Evolutionary conservation across 139 green algal species (phyloP).

Genomic region (Coccomyxa sp.): DNA sequence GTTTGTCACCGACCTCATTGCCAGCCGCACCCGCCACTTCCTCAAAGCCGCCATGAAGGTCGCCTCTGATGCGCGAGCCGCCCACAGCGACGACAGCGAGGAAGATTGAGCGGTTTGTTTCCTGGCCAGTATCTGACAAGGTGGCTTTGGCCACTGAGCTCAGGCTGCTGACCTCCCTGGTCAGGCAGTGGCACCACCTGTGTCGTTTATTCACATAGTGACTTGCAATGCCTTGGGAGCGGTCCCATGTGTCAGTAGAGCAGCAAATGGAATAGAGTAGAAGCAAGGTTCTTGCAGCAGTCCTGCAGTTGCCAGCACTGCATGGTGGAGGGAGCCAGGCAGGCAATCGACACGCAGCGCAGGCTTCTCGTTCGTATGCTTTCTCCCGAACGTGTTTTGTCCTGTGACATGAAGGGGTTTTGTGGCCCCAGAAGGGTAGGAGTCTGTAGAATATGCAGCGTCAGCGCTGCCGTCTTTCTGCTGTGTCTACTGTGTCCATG

Average conservation of each 20-base stretch:
- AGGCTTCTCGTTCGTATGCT: too few relatives aligned
- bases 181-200: background rate
- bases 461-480: too few relatives aligned
- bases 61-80: background rate
- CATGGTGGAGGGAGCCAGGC: background rate
- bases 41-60: background rate
- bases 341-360: background rate
- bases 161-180: too few relatives aligned
- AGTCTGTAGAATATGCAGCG: too few relatives aligned
- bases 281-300: background rate
- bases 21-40: background rate
- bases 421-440: too few relatives aligned
- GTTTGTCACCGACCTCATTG: constrained; percentile 80
- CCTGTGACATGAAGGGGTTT: too few relatives aligned
- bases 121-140: background rate
- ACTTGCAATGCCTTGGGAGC: background rate
- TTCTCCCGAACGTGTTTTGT: too few relatives aligned
- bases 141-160: background rate
- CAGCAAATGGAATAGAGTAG: too few relatives aligned
- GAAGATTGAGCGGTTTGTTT: background rate
- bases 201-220: background rate
- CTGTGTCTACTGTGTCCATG: too few relatives aligned
- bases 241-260: too few relatives aligned
- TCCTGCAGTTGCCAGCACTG: background rate
- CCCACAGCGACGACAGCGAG: background rate